Percentiles rank a stretch among this genome's conserved stretches.
Evolutionary conservation across 2,329 filamentous ascomycete genomes (phyloP).

Genomic region (Calonectria honghensis): DNA sequence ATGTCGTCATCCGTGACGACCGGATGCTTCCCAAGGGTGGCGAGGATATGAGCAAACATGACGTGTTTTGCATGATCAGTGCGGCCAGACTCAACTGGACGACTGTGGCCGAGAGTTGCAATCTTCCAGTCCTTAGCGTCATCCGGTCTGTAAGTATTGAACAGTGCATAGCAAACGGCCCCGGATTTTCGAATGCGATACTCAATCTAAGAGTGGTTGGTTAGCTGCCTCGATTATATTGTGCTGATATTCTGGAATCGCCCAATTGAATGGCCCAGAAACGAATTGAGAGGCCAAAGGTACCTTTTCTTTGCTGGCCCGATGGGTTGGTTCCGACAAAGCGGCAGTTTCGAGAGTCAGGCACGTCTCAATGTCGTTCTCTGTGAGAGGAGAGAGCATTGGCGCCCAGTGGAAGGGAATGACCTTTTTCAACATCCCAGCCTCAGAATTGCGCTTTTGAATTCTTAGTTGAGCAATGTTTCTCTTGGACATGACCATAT

Average conservation of each 20-base stretch:
- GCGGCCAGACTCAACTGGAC: conserved; percentile 73
- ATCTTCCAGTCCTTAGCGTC: conserved; percentile 68
- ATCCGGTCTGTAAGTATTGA: conserved; percentile 76
- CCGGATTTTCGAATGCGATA: conserved; percentile 58
- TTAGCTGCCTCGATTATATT: neutral
- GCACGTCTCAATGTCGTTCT: conserved; percentile 78
- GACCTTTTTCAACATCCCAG: conserved; percentile 63
- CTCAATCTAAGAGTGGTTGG: conserved; percentile 53
- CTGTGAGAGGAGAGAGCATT: conserved; percentile 79
- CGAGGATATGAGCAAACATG: conserved; percentile 85
- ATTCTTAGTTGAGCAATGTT: conserved; percentile 64
- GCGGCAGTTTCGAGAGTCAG: conserved; percentile 73
- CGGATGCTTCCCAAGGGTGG: conserved; percentile 79
- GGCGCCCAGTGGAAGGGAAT: conserved; percentile 77
- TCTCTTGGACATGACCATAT: conserved; percentile 61
- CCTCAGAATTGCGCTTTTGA: conserved; percentile 57
- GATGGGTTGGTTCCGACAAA: conserved; percentile 69
- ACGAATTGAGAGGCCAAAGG: conserved; percentile 43
- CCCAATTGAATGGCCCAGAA: neutral
- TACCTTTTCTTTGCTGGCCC: conserved; percentile 74
- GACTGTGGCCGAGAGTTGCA: conserved; percentile 69
- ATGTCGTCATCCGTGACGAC: conserved; percentile 86
- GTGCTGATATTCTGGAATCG: too few species aligned
- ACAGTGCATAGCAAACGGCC: conserved; percentile 87
- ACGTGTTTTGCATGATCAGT: conserved; percentile 65